Evolutionary conservation across 2,329 filamentous ascomycete genomes (phyloP).

Genomic region (Myriosclerotinia scirpicola): DNA sequence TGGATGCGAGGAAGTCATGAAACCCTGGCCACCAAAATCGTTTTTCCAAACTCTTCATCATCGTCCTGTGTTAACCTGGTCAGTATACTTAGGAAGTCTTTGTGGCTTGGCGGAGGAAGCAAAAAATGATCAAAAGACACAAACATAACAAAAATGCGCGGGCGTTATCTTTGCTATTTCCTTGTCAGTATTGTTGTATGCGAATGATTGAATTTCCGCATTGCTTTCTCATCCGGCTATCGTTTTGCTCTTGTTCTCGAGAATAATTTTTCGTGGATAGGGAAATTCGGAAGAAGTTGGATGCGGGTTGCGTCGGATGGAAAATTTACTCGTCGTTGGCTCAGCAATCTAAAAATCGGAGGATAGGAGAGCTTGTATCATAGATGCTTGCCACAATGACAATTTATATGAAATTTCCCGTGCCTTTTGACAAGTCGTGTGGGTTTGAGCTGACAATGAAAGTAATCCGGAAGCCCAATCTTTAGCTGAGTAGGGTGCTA

Average conservation of each 20-base stretch:
- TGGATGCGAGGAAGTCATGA: conserved; percentile 5
- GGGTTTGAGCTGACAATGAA: background rate
- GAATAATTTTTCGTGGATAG: background rate
- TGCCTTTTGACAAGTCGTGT: background rate
- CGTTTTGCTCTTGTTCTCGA: background rate
- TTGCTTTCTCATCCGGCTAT: background rate
- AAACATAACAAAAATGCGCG: background rate
- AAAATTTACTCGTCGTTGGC: background rate
- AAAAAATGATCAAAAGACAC: conserved; percentile 3
- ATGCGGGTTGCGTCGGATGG: background rate
- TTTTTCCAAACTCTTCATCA: background rate
- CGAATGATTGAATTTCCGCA: background rate
- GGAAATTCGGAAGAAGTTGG: background rate
- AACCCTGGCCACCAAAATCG: background rate
- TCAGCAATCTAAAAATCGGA: background rate
- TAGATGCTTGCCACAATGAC: conserved; percentile 13
- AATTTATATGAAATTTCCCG: background rate
- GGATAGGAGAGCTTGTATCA: background rate
- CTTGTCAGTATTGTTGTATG: background rate
- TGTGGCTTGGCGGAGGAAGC: conserved; percentile 3
- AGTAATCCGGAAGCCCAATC: background rate
- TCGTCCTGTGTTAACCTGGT: conserved; percentile 1
- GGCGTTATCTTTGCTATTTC: background rate
- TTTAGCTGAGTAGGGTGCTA: too few relatives aligned
- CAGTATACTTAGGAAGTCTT: conserved; percentile 19